phyloP scores from a whole-genome alignment of 306 rosid species.

The Prinsepia uniflora region DNA sequence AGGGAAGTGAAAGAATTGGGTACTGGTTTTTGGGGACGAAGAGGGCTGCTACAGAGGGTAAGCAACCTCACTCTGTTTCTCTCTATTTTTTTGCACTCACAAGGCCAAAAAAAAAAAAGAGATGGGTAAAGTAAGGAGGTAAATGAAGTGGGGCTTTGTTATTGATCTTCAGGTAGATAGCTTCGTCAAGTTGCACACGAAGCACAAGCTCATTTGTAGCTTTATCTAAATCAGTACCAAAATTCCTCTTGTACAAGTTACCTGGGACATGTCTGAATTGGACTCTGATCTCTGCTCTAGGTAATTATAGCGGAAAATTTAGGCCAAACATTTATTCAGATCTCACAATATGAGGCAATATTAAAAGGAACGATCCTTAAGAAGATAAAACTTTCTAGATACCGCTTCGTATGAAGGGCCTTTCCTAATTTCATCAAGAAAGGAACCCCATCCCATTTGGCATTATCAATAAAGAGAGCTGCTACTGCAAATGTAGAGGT shows the following conservation, averaged over 20 bases:
- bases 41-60: constrained; percentile 24
- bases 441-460: too few species aligned
- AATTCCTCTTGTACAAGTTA: constrained; percentile 78
- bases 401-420: too few species aligned
- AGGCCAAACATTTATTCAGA: constrained; percentile 12
- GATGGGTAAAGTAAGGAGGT: too few species aligned
- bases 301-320: constrained; percentile 15
- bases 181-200: constrained; percentile 97
- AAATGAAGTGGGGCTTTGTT: constrained; percentile 61
- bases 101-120: too few species aligned
- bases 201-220: constrained; percentile 94
- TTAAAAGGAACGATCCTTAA: background rate
- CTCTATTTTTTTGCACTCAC: too few species aligned
- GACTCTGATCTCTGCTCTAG: constrained; percentile 97
- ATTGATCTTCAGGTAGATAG: constrained; percentile 92
- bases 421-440: too few species aligned
- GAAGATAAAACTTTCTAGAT: constrained; percentile 2
- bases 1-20: constrained; percentile 25
- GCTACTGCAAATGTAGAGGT: too few species aligned
- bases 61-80: constrained; percentile 4
- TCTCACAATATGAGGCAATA: constrained; percentile 17
- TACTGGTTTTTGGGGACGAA: constrained; percentile 27
- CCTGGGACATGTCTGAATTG: constrained; percentile 97
- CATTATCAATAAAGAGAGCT: too few species aligned
- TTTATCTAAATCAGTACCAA: constrained; percentile 88